These are phyloP conservation scores for Azolla pinnata DNA, from an alignment of 75 land plant genomes.

Conservation along the genomic window DNA sequence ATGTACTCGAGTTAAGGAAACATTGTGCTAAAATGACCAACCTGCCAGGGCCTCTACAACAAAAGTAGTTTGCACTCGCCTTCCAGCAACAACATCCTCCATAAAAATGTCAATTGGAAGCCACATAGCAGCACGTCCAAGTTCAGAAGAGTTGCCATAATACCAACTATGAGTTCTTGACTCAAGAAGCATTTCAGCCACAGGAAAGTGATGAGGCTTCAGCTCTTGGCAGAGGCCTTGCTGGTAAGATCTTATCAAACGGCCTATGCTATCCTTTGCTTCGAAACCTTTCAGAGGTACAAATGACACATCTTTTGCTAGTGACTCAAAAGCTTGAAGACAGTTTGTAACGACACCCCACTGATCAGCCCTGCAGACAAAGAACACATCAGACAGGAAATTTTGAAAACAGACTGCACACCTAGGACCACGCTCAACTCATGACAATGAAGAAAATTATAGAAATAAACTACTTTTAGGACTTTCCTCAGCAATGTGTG, in stretches of 20 bases:
- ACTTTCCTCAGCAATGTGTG: too few species aligned
- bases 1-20: not conserved
- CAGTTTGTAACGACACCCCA: constrained; percentile 45
- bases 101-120: constrained; percentile 76
- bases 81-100: constrained; percentile 70
- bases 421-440: too few species aligned
- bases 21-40: constrained; percentile 11
- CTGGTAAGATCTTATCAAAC: constrained; percentile 29
- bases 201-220: constrained; percentile 27
- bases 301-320: not conserved
- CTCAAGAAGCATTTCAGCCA: constrained; percentile 28
- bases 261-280: constrained; percentile 35
- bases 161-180: constrained; percentile 32
- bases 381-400: constrained; percentile 1
- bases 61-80: constrained; percentile 46
- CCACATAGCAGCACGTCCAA: constrained; percentile 61
- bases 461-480: too few species aligned
- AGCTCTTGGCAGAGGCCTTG: constrained; percentile 32
- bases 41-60: constrained; percentile 65
- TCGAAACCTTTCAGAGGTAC: not conserved
- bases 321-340: constrained; percentile 38
- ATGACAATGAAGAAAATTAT: too few species aligned
- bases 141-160: constrained; percentile 39
- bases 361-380: constrained; percentile 42
- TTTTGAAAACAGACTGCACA: not conserved